Base-by-base conservation (phyloP, 441 rosid species). In the Arabidopsis lyrata region DNA sequence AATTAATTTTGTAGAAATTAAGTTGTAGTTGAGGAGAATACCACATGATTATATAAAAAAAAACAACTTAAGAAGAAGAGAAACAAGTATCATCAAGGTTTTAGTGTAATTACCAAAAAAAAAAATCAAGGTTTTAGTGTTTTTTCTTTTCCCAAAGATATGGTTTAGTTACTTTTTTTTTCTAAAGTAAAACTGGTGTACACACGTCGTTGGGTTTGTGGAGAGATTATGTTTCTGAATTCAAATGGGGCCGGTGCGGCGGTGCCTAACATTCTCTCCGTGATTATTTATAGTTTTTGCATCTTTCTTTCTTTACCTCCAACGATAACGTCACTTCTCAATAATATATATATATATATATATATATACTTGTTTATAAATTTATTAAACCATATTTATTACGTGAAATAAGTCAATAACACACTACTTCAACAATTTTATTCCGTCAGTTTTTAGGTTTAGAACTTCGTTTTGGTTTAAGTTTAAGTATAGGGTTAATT, bases 231-330 rank as follows among this genome's bases (percentile, higher is more conserved):
- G 38, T n/a, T 49, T 2, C 8, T 5, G 22, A 61, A 27, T 5
- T 38, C 52, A 31, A 29, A 62, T 61, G 68, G 68, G 61, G 68
- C 22, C 49, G 35, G 65, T 38, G 31, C 12, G 49, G 50, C 68
- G 75, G 62, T 71, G 75, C 68, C 75, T 52, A 61, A 71, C 61
- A 39, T 39, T 57, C 13, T 35, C 41, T 53, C 18, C 29, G 29
- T 70, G 50, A 24, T 29, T 36, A 49, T 47, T 58, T 58, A n/a
- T 34, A 27, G 29, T 47, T 63, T 63, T 63, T 45, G 31, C 42
- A 9, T 36, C 36, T 36, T 32, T 24, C n/a, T 42, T 45, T 29
- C 31, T 29, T 53, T 45, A 14, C 24, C 32, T 31, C 42, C 13
- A 18, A 54, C 54, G 53, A 55, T 14, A 42, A 39, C 41, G 32